A percentile compares a stretch with the other conserved stretches of the same genome.
phyloP scores from a whole-genome alignment of 1,284 basidiomycete genomes.

The Chiua sp. region DNA sequence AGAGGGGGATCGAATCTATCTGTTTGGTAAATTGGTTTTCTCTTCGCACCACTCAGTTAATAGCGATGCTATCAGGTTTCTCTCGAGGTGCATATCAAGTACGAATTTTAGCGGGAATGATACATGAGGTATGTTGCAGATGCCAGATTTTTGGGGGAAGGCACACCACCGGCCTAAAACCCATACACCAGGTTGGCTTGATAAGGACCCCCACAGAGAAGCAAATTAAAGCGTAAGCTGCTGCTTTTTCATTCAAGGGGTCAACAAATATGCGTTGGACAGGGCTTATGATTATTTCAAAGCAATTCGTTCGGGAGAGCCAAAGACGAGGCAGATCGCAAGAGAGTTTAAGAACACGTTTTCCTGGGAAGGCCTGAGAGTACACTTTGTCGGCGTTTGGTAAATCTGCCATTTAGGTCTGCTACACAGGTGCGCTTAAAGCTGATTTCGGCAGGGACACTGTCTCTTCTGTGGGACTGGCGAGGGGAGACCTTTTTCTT shows the following conservation, averaged over 20 bases:
- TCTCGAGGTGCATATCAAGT: conserved; percentile 45
- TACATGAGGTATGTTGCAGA: conserved; percentile 37
- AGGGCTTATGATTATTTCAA: conserved; percentile 47
- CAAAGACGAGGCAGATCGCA: conserved; percentile 16
- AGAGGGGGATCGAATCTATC: conserved; percentile 14
- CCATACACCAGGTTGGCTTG: conserved; percentile 25
- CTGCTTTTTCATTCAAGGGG: not conserved
- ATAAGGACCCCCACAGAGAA: conserved; percentile 29
- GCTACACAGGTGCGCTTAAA: not conserved
- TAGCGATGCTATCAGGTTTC: conserved; percentile 38
- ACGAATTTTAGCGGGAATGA: conserved; percentile 46
- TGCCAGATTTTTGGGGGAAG: not conserved
- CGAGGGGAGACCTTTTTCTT: conserved; percentile 28
- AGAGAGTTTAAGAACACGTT: conserved; percentile 45
- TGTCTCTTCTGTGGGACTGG: conserved; percentile 44
- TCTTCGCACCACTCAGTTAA: not conserved
- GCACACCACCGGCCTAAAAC: not conserved
- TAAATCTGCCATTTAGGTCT: conserved; percentile 11
- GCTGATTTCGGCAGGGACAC: conserved; percentile 43
- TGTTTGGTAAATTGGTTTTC: conserved; percentile 41
- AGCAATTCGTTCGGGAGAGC: conserved; percentile 14
- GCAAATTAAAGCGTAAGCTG: conserved; percentile 27
- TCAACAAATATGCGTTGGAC: not conserved
- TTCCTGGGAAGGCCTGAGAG: conserved; percentile 32
- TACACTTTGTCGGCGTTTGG: conserved; percentile 50